Evolutionary conservation across 768 basidiomycete genomes (phyloP).

Genomic region (Galerina sulciceps): DNA sequence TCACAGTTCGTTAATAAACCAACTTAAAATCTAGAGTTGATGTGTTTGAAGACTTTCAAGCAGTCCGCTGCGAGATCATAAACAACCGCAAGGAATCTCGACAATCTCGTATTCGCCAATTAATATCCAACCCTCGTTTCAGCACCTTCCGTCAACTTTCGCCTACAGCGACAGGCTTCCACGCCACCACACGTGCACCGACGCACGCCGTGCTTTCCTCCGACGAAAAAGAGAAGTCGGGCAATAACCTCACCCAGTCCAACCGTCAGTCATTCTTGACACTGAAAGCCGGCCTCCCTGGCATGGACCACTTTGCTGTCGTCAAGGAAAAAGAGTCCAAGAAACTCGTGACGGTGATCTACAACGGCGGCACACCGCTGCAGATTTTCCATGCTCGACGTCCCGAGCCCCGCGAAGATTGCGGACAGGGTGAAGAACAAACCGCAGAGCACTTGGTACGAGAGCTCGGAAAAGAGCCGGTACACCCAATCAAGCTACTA

Average conservation of each 20-base stretch:
- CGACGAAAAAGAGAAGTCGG: conserved; percentile 6
- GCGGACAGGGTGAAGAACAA: conserved; percentile 29
- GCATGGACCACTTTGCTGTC: conserved; percentile 26
- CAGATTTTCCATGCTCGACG: conserved; percentile 53
- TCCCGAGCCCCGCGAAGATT: conserved; percentile 40
- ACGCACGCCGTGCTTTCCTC: not conserved
- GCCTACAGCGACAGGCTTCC: conserved; percentile 45
- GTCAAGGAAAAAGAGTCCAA: conserved; percentile 21
- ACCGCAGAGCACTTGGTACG: conserved; percentile 23
- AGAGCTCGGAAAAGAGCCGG: conserved; percentile 8
- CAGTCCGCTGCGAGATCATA: conserved; percentile 44
- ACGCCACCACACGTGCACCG: conserved; percentile 33
- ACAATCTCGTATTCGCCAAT: conserved; percentile 42
- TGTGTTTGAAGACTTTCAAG: conserved; percentile 53
- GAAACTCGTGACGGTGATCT: conserved; percentile 55
- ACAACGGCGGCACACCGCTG: conserved; percentile 52
- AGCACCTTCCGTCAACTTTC: conserved; percentile 61
- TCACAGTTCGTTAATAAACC: not conserved
- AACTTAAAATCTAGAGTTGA: conserved; percentile 46
- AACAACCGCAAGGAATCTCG: conserved; percentile 23
- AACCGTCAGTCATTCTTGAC: conserved; percentile 15
- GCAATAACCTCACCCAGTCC: conserved; percentile 15
- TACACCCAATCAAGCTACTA: conserved; percentile 12
- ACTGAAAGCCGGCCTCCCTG: conserved; percentile 15
- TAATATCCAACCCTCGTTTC: conserved; percentile 60